Evolutionary conservation across 106 monocot genomes (phyloP).

Genomic region (Triglochin maritima): DNA sequence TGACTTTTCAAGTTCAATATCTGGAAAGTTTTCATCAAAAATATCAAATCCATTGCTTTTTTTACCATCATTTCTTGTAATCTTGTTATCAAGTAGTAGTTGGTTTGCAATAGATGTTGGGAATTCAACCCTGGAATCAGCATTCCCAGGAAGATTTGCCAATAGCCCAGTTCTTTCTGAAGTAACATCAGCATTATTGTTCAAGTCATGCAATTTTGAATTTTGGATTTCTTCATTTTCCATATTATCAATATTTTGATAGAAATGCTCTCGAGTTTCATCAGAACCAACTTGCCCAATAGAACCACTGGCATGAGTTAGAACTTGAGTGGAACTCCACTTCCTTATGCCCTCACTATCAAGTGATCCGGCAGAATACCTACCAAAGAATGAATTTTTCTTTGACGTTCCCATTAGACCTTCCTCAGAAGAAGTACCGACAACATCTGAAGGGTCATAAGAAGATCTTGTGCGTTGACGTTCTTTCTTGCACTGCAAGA

Average conservation of each 20-base stretch:
- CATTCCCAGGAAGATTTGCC: slow-evolving; percentile 27
- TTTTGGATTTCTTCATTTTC: slow-evolving; percentile 20
- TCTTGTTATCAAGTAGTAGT: slow-evolving; percentile 34
- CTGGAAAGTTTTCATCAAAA: slow-evolving; percentile 25
- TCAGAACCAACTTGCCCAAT: slow-evolving; percentile 33
- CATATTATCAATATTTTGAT: slow-evolving; percentile 29
- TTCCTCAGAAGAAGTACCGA: slow-evolving; percentile 87
- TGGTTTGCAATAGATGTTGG: slow-evolving; percentile 45
- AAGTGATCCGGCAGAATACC: slow-evolving; percentile 61
- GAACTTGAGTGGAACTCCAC: slow-evolving; percentile 62
- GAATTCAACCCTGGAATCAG: slow-evolving; percentile 27
- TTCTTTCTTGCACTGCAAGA: slow-evolving; percentile 94
- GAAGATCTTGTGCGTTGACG: slow-evolving; percentile 65
- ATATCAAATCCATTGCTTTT: slow-evolving; percentile 18
- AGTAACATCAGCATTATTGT: slow-evolving; percentile 6
- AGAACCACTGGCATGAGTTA: slow-evolving; percentile 22
- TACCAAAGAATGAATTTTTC: slow-evolving; percentile 54
- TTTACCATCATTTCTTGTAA: slow-evolving; percentile 31
- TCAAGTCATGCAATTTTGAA: slow-evolving; percentile 27
- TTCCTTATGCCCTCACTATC: slow-evolving; percentile 61
- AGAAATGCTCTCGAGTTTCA: slow-evolving; percentile 24
- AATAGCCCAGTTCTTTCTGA: slow-evolving; percentile 21
- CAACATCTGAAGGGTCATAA: slow-evolving; percentile 75
- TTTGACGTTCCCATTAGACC: slow-evolving; percentile 55
- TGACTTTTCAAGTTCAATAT: slow-evolving; percentile 29